Conservation (phyloP, 768 basidiomycete genomes). For the Candolleomyces efflorescens region DNA sequence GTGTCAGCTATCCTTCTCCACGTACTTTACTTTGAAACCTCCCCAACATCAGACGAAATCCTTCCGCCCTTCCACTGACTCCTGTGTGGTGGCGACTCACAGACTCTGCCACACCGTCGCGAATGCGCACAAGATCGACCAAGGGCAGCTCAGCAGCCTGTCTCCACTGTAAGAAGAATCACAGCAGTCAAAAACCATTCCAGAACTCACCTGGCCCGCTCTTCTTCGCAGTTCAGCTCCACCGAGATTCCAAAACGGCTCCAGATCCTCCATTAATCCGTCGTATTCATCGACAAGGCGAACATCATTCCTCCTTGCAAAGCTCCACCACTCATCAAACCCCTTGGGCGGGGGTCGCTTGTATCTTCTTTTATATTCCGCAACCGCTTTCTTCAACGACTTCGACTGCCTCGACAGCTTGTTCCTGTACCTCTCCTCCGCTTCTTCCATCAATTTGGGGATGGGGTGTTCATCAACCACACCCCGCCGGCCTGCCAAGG, state of each 20-base stretch:
- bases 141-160: slow-evolving; percentile 57
- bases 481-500: not conserved
- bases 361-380: slow-evolving; percentile 72
- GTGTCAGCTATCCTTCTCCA: slow-evolving; percentile 1
- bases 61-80: slow-evolving; percentile 63
- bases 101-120: slow-evolving; percentile 51
- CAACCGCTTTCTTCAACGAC: slow-evolving; percentile 66
- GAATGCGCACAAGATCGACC: slow-evolving; percentile 71
- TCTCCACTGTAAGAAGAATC: too few species aligned
- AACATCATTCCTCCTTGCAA: slow-evolving; percentile 60
- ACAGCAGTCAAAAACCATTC: not conserved
- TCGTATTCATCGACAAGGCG: slow-evolving; percentile 83
- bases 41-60: slow-evolving; percentile 67
- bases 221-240: slow-evolving; percentile 61
- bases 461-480: slow-evolving; percentile 58
- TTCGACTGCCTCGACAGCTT: slow-evolving; percentile 66
- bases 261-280: slow-evolving; percentile 60
- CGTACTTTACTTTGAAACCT: slow-evolving; percentile 56
- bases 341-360: slow-evolving; percentile 71
- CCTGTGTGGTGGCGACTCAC: slow-evolving; percentile 47
- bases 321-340: slow-evolving; percentile 81
- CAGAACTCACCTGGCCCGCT: slow-evolving; percentile 39
- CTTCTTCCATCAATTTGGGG: slow-evolving; percentile 68
- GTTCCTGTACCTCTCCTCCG: slow-evolving; percentile 55
- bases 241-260: slow-evolving; percentile 69